Evolutionary conservation across 352 stramenopile species (phyloP).

Genomic region (Ophiocytium majus): DNA sequence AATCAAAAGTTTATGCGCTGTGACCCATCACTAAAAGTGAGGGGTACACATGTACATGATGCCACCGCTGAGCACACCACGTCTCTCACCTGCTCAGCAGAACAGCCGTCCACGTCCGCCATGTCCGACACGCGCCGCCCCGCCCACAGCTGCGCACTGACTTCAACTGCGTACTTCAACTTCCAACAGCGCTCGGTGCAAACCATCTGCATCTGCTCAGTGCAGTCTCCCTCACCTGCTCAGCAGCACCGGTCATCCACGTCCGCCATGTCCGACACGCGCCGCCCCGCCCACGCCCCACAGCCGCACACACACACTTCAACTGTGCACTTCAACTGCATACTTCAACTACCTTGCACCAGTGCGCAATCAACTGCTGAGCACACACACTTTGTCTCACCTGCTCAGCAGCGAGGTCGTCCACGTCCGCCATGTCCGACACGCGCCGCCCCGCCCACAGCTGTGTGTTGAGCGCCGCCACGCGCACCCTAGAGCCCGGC

Average conservation of each 20-base stretch:
- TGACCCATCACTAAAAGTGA: no score
- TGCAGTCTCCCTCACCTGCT: conserved; percentile 1
- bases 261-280: not conserved
- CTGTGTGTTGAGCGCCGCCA: conserved; percentile 7
- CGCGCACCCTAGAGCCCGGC: not conserved
- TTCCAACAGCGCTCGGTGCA: not conserved
- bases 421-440: conserved; percentile 9
- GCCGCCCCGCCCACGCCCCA: not conserved
- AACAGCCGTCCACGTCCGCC: not conserved
- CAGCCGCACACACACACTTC: no score
- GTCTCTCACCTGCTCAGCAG: not conserved
- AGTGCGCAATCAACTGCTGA: no score
- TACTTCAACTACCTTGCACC: no score
- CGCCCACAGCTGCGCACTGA: not conserved
- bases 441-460: not conserved
- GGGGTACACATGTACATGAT: no score
- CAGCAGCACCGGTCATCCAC: not conserved
- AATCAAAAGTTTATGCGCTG: no score
- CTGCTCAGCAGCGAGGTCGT: not conserved
- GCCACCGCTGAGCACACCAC: no score
- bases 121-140: not conserved
- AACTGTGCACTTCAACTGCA: not conserved
- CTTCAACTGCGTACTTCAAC: not conserved
- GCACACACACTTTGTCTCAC: no score
- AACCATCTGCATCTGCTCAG: no score